phyloP scores from a whole-genome alignment of 257 asterid genomes.

The Solanum ossicruentum region DNA sequence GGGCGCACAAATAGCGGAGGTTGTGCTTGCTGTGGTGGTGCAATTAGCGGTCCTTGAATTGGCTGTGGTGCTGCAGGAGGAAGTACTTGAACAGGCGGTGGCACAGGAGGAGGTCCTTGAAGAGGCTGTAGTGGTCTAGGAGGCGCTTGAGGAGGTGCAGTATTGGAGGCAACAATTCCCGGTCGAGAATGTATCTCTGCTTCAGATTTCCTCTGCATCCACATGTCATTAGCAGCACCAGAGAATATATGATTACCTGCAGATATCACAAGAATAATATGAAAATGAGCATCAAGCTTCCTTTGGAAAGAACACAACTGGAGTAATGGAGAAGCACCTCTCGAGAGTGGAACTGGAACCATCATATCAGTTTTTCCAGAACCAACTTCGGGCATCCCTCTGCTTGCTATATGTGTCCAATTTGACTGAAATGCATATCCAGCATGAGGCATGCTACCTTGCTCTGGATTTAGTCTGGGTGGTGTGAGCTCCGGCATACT shows the following conservation, averaged over 20 bases:
- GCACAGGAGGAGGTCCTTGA: slow-evolving; percentile 41
- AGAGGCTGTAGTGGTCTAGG: slow-evolving; percentile 40
- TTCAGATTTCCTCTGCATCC: slow-evolving; percentile 35
- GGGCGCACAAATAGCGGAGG: slow-evolving; percentile 42
- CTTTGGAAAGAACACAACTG: background rate
- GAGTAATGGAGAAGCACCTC: slow-evolving; percentile 7
- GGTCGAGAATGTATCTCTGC: slow-evolving; percentile 37
- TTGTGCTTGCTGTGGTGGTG: slow-evolving; percentile 50
- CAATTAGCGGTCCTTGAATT: slow-evolving; percentile 37
- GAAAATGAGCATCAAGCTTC: background rate
- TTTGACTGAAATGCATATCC: slow-evolving; percentile 45
- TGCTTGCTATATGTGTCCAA: slow-evolving; percentile 33
- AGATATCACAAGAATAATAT: background rate
- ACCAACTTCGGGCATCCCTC: slow-evolving; percentile 43
- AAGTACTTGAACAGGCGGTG: slow-evolving; percentile 6
- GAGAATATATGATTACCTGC: slow-evolving; percentile 14
- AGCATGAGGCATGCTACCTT: slow-evolving; percentile 36
- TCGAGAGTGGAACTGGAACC: slow-evolving; percentile 13
- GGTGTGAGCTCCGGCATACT: slow-evolving; percentile 48
- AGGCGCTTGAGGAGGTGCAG: slow-evolving; percentile 33
- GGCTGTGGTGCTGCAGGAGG: slow-evolving; percentile 42
- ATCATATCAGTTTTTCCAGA: slow-evolving; percentile 10
- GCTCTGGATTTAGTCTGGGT: slow-evolving; percentile 59
- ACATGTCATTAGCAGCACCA: slow-evolving; percentile 18
- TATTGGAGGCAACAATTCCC: slow-evolving; percentile 29